These are phyloP conservation scores for Metschnikowia arizonensis DNA, from an alignment of 805 yeast genomes.

Conservation along the genomic window DNA sequence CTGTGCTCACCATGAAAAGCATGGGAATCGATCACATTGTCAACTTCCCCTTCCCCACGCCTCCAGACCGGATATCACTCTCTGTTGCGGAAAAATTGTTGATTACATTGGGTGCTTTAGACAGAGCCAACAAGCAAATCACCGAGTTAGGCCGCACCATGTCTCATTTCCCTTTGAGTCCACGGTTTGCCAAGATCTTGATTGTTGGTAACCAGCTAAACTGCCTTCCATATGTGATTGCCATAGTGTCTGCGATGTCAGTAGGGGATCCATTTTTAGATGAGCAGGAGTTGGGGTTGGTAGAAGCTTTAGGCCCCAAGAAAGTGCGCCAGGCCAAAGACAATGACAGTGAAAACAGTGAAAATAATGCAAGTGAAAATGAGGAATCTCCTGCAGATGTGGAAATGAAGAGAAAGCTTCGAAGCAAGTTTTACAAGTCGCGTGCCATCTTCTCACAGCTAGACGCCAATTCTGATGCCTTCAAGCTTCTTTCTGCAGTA, in stretches of 20 bases:
- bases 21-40: slow-evolving; percentile 91
- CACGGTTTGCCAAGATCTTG: slow-evolving; percentile 87
- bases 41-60: slow-evolving; percentile 95
- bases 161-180: slow-evolving; percentile 90
- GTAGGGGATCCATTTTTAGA: slow-evolving; percentile 88
- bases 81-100: slow-evolving; percentile 64
- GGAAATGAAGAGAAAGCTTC: slow-evolving; percentile 38
- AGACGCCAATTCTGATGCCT: slow-evolving; percentile 71
- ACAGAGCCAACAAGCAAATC: slow-evolving; percentile 45
- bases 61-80: slow-evolving; percentile 66
- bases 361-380: slow-evolving; percentile 34
- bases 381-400: slow-evolving; percentile 33
- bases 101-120: slow-evolving; percentile 74
- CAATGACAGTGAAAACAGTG: slow-evolving; percentile 31
- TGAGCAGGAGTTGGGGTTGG: slow-evolving; percentile 69
- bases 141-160: slow-evolving; percentile 81
- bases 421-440: slow-evolving; percentile 54
- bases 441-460: slow-evolving; percentile 58
- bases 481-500: slow-evolving; percentile 71
- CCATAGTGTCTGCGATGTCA: slow-evolving; percentile 85
- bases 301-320: slow-evolving; percentile 12
- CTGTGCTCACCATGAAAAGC: slow-evolving; percentile 91
- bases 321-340: slow-evolving; percentile 23
- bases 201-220: slow-evolving; percentile 81
- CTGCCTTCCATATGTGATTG: slow-evolving; percentile 84